Evolutionary conservation across 148 eudicot species (phyloP), one percentile per base, ranked within the genome.

Genomic region (Rhododendron mucronatum): DNA sequence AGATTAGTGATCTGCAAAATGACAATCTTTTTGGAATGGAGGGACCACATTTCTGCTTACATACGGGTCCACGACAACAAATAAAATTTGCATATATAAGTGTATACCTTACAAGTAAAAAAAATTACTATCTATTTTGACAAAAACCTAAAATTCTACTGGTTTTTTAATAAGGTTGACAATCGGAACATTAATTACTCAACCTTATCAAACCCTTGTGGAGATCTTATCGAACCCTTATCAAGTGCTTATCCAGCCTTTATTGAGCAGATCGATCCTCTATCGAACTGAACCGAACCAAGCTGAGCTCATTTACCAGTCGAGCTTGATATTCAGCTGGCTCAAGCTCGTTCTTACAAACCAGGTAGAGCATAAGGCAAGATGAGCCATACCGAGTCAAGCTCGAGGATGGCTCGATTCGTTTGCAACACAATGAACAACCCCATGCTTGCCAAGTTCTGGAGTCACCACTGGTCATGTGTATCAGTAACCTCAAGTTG

Each of bases 401-500:
- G 53, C 59, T 53, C 20, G 18, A 15, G 59, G 59, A 53, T 53
- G 59, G 59, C 59, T 53, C 20, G 1, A 53, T 15, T 53, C 59
- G 5, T 18, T 57, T 57, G 21, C 63, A 57, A 57, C 63, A 57
- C 63, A 3, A 59, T 59, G 65, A 59, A 59, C 21, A n/a, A 59
- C 65, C 26, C 65, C 65, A 59, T 59, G 65, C 26, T 59, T 2
- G n/a, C 65, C 65, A 59, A 59, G 65, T 59, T 59, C 65, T 59
- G 65, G 65, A 59, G 65, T 59, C 8, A 15, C n/a, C n/a, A 59
- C 21, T 57, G 63, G 23, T 13, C 57, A 90, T 20, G 57, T 41
- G n/a, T 63, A 20, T 80, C 33, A 26, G 63, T 63, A 16, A 57
- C 26, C 80, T 82, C 84, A 15, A 81, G 83, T 83, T 28, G 79